These are phyloP conservation scores for Phalaenopsis aphrodite DNA, from an alignment of 106 monocot species.

Conservation along the genomic window DNA sequence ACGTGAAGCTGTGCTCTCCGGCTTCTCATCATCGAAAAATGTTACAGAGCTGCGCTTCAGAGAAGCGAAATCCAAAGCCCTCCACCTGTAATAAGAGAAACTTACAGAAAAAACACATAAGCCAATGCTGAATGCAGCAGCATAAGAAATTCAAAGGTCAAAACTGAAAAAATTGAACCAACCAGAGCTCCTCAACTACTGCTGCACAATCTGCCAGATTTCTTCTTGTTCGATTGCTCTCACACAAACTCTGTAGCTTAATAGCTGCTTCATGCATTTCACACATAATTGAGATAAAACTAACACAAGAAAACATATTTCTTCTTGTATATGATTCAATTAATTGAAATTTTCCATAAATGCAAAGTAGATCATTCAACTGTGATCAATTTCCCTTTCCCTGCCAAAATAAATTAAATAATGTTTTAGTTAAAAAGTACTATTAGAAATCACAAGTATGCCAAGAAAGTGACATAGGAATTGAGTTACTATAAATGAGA, in stretches of 20 bases:
- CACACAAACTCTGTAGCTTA: slow-evolving; percentile 66
- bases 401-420: not conserved
- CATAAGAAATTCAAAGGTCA: not conserved
- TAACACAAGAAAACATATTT: not conserved
- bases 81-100: slow-evolving; percentile 31
- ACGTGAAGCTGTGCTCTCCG: slow-evolving; percentile 30
- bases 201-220: slow-evolving; percentile 74
- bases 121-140: not conserved
- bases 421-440: too few species aligned
- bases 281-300: slow-evolving; percentile 12
- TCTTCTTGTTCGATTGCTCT: slow-evolving; percentile 67
- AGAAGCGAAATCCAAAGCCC: slow-evolving; percentile 38
- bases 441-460: too few species aligned
- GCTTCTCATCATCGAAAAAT: slow-evolving; percentile 29
- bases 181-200: slow-evolving; percentile 64
- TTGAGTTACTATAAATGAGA: too few species aligned
- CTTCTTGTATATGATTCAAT: not conserved
- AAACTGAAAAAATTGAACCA: not conserved
- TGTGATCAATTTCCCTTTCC: not conserved
- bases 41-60: slow-evolving; percentile 37
- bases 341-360: not conserved
- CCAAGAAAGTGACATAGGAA: too few species aligned
- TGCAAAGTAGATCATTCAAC: not conserved
- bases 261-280: slow-evolving; percentile 52
- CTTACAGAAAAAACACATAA: not conserved